Percentiles rank a stretch among this genome's conserved stretches.
These are phyloP conservation scores for Wickerhamiella domercqiae DNA, from an alignment of 805 yeast species.

Conservation along the genomic window DNA sequence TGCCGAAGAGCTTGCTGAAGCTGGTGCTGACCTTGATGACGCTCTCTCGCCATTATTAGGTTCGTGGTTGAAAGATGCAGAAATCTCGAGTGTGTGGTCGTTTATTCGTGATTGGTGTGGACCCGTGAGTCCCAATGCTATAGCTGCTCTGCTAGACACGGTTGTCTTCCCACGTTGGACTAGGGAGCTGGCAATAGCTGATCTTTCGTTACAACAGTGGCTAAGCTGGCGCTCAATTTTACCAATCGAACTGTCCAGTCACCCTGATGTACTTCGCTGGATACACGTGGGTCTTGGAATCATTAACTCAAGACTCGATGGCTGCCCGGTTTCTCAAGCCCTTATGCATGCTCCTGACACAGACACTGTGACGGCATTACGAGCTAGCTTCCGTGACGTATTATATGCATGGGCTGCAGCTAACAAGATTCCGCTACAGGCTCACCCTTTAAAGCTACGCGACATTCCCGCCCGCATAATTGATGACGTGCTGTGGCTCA, in stretches of 20 bases:
- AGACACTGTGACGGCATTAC: too few relatives aligned
- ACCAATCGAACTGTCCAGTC: neutral
- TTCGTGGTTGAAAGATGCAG: neutral
- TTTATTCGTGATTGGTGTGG: neutral
- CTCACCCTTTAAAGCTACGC: neutral
- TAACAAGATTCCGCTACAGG: neutral
- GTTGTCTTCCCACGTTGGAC: neutral
- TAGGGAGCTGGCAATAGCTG: neutral
- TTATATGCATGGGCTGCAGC: neutral
- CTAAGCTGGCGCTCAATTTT: neutral
- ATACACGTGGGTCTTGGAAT: neutral
- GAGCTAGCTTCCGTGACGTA: neutral
- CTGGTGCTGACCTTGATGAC: neutral
- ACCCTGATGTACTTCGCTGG: conserved; percentile 1
- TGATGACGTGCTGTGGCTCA: conserved; percentile 1
- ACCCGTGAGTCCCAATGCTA: neutral
- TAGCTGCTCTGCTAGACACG: neutral
- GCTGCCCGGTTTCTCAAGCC: neutral
- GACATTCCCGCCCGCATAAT: neutral
- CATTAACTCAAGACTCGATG: conserved; percentile 1
- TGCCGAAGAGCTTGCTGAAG: neutral
- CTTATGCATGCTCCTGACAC: too few relatives aligned
- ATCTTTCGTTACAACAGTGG: neutral
- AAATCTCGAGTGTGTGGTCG: neutral
- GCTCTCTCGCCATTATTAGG: neutral